phyloP scores from a whole-genome alignment of 768 basidiomycete species.

The Galerina sulciceps region DNA sequence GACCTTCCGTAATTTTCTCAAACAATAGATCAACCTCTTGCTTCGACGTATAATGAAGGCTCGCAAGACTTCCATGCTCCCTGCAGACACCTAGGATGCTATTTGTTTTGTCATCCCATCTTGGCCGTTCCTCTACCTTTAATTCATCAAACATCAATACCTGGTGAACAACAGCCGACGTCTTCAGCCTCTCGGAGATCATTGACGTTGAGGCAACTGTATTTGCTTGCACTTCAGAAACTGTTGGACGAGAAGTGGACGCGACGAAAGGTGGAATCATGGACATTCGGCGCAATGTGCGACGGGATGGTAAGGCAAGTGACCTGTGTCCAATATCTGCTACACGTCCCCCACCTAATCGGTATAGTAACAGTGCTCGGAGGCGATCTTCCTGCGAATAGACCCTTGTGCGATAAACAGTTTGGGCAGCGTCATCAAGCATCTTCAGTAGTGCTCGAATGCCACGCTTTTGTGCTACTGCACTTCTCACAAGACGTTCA shows the following conservation, averaged over 20 bases:
- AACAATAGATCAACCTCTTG: background rate
- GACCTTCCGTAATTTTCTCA: background rate
- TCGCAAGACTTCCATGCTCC: conserved; percentile 4
- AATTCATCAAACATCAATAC: conserved; percentile 23
- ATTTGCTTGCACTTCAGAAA: conserved; percentile 4
- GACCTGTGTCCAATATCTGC: conserved; percentile 26
- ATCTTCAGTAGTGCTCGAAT: conserved; percentile 12
- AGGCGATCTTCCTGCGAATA: conserved; percentile 23
- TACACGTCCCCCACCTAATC: conserved; percentile 17
- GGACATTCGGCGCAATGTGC: conserved; percentile 9
- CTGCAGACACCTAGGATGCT: conserved; percentile 13
- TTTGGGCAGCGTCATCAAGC: conserved; percentile 11
- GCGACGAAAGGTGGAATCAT: conserved; percentile 15
- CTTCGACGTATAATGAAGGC: background rate
- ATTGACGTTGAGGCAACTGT: background rate
- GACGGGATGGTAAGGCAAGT: conserved; percentile 10
- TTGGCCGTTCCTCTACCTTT: conserved; percentile 6
- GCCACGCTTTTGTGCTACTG: conserved; percentile 6
- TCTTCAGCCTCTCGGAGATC: background rate
- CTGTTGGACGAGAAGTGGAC: conserved; percentile 10
- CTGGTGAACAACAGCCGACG: conserved; percentile 2
- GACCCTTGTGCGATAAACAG: conserved; percentile 19
- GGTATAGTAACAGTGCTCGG: conserved; percentile 15
- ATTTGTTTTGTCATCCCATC: conserved; percentile 21
- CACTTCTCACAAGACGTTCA: conserved; percentile 18